phyloP scores from a whole-genome alignment of 805 yeast genomes.

The Candida berthetii region DNA sequence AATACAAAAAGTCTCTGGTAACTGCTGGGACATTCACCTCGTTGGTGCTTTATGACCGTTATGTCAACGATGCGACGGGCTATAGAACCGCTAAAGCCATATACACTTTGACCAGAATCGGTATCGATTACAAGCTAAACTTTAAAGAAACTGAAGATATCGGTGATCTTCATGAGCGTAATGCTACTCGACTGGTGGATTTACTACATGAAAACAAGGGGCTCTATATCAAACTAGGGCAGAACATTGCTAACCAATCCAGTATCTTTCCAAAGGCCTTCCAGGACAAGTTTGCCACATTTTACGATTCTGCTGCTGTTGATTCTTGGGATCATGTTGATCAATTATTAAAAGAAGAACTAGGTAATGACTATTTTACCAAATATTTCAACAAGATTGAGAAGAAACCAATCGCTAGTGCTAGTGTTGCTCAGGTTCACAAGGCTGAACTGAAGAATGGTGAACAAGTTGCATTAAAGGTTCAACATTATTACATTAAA shows the following conservation, averaged over 20 bases:
- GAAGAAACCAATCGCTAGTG: conserved; percentile 63
- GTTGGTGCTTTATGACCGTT: conserved; percentile 25
- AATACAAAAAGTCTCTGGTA: neutral
- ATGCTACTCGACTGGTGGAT: conserved; percentile 43
- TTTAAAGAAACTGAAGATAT: conserved; percentile 39
- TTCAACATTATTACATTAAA: conserved; percentile 58
- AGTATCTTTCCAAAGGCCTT: conserved; percentile 58
- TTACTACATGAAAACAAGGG: conserved; percentile 45
- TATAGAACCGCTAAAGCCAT: conserved; percentile 48
- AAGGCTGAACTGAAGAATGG: conserved; percentile 41
- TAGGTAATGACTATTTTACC: conserved; percentile 36
- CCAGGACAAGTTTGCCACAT: conserved; percentile 46
- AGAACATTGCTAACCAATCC: conserved; percentile 74
- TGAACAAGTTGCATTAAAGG: conserved; percentile 54
- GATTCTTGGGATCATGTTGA: conserved; percentile 47
- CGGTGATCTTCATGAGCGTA: conserved; percentile 52
- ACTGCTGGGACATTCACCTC: neutral
- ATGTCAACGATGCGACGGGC: conserved; percentile 40
- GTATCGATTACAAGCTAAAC: conserved; percentile 53
- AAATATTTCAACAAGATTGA: conserved; percentile 39
- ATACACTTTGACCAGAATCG: conserved; percentile 40
- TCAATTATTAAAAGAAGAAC: conserved; percentile 27
- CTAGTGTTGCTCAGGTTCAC: conserved; percentile 71
- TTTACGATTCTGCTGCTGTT: conserved; percentile 66
- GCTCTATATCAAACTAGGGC: conserved; percentile 71